These are phyloP conservation scores for Plasmodium blacklocki DNA, from an alignment of 169 alveolate genomes.

Conservation along the genomic window DNA sequence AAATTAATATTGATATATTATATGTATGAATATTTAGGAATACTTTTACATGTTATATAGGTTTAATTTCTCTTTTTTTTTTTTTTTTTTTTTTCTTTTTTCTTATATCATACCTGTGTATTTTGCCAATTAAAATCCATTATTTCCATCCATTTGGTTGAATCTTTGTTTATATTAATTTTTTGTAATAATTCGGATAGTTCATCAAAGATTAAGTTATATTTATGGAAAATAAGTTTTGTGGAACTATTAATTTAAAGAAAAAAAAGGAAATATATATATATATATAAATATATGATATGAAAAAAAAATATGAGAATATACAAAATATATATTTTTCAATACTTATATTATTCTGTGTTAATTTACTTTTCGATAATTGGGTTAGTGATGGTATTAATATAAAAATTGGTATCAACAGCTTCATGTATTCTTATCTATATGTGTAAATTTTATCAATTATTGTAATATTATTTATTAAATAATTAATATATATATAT, in stretches of 20 bases:
- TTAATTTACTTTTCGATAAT: constrained; percentile 60
- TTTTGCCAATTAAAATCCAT: constrained; percentile 74
- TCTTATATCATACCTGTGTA: constrained; percentile 11
- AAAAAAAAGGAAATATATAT: neutral
- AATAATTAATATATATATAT: neutral
- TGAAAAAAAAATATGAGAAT: neutral
- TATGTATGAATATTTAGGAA: neutral
- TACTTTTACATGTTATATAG: neutral
- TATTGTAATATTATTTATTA: neutral
- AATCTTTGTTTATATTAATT: constrained; percentile 29
- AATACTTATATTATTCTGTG: neutral
- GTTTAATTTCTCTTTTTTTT: neutral
- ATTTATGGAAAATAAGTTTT: constrained; percentile 32
- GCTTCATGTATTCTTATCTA: constrained; percentile 73
- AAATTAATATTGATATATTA: neutral
- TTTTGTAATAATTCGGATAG: constrained; percentile 68
- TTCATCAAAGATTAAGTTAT: constrained; percentile 65
- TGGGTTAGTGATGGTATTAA: constrained; percentile 59
- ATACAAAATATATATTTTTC: neutral
- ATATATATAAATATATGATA: neutral
- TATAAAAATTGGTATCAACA: constrained; percentile 58
- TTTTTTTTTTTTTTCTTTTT: constrained; percentile 3
- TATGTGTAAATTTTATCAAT: neutral
- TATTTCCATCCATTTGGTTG: constrained; percentile 44
- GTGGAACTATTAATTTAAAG: constrained; percentile 27